Evolutionary conservation across 1,284 basidiomycete species (phyloP), one percentile per base, ranked within the genome.

Genomic region (Ceratobasidium sp.): DNA sequence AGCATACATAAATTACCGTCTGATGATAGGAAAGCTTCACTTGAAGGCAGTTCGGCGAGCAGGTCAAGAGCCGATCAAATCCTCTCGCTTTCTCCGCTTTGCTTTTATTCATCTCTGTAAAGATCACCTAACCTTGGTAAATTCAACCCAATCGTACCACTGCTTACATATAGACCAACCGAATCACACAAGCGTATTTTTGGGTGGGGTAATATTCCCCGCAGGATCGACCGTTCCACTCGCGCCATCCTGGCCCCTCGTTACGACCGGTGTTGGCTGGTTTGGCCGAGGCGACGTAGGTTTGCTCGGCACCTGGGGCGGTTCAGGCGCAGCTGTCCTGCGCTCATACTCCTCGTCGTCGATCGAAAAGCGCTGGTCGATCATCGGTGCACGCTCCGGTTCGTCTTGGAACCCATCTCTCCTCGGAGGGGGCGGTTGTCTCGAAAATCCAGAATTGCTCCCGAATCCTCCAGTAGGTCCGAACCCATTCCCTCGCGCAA

Each of bases 361-460:
- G n/a, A 70, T 46, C 18, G 67, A 70, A 28, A 70, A 70, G 21
- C 41, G 55, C 12, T 21, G 36, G 23, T 70, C 55, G 28, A 70
- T 23, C 55, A 70, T 70, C 4, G 67, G 67, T 21, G 67, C 67
- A 9, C 67, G 55, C 52, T 69, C 65, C 26, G 14, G 8, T 21
- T 70, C 67, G 26, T 70, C 67, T n/a, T n/a, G 67, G 55, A 70
- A 70, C 10, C 67, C 67, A 32, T 70, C 67, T 36, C 67, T 32
- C 30, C 67, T 70, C 36, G 67, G 55, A 48, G 67, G 67, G 5
- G 50, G 50, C n/a, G 39, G n/a, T 36, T 65, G 46, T n/a, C 59
- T 46, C 23, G 43, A 23, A 46, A 61, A 61, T 18, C 59, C 59
- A 8, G 28, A 16, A 30, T 50, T 30, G 28, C 43, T 46, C 28